Conservation (phyloP, 2,329 filamentous ascomycete genomes). For the Setomelanomma holmii region DNA sequence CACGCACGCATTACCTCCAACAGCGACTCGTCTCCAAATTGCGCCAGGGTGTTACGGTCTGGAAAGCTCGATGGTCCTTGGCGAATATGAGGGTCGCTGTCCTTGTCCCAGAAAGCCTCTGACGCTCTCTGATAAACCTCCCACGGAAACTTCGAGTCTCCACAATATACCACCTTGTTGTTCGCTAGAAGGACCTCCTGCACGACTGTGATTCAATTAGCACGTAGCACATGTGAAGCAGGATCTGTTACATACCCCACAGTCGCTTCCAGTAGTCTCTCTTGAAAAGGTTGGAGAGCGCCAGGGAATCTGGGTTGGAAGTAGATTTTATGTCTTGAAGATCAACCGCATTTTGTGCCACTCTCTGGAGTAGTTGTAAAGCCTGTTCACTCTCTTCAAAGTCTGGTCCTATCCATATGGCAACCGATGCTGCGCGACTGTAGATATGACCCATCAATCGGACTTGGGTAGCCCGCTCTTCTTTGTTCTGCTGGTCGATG, state of each 20-base stretch:
- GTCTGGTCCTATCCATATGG: slow-evolving; percentile 38
- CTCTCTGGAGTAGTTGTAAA: slow-evolving; percentile 37
- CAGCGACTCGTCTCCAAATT: slow-evolving; percentile 21
- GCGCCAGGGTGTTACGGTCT: slow-evolving; percentile 10
- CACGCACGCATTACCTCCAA: slow-evolving; percentile 32
- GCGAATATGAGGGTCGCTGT: slow-evolving; percentile 15
- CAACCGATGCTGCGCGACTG: slow-evolving; percentile 15
- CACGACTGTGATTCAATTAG: not conserved
- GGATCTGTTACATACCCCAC: not conserved
- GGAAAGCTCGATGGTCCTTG: slow-evolving; percentile 27
- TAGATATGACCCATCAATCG: slow-evolving; percentile 30
- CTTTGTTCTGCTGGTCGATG: slow-evolving; percentile 33
- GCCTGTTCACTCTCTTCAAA: slow-evolving; percentile 36
- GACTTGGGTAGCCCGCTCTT: slow-evolving; percentile 26
- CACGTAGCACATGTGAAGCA: not conserved
- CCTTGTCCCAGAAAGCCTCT: slow-evolving; percentile 22
- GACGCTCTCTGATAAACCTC: slow-evolving; percentile 28
- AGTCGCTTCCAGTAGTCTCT: slow-evolving; percentile 17
- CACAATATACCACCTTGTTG: slow-evolving; percentile 49
- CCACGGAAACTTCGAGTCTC: slow-evolving; percentile 46
- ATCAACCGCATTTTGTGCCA: slow-evolving; percentile 33
- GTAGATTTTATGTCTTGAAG: slow-evolving; percentile 30
- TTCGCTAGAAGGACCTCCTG: slow-evolving; percentile 43
- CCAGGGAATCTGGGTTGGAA: slow-evolving; percentile 33
- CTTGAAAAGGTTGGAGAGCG: slow-evolving; percentile 52